These are phyloP conservation scores for Pinguiococcus pyrenoidosus DNA, from an alignment of 108 stramenopile species.

Conservation along the genomic window DNA sequence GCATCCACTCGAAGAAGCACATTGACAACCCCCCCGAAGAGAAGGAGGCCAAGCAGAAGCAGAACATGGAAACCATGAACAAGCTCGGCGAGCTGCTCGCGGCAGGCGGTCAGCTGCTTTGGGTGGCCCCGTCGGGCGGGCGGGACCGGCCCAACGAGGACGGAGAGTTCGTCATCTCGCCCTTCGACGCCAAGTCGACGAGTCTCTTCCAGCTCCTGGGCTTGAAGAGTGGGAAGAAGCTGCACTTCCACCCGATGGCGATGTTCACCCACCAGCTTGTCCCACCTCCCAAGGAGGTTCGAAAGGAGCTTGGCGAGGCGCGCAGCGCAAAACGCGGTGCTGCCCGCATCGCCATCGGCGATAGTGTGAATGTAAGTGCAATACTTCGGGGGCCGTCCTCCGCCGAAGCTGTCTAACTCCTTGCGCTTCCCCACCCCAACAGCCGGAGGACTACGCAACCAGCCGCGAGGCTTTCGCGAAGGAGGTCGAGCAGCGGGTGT, in stretches of 20 bases:
- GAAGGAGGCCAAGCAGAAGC: constrained; percentile 62
- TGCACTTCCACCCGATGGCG: constrained; percentile 79
- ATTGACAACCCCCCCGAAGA: constrained; percentile 81
- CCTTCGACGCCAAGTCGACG: constrained; percentile 79
- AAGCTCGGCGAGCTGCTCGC: constrained; percentile 56
- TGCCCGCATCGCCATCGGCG: neutral
- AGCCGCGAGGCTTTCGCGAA: no score
- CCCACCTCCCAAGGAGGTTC: constrained; percentile 68
- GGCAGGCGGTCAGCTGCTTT: constrained; percentile 61
- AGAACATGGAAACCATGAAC: constrained; percentile 72
- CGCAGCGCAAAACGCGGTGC: constrained; percentile 5
- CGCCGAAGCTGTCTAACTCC: no score
- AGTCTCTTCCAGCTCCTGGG: constrained; percentile 92
- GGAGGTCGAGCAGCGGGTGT: no score
- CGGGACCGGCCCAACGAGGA: constrained; percentile 66
- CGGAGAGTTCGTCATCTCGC: constrained; percentile 65
- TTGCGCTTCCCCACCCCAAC: no score
- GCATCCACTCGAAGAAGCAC: constrained; percentile 91
- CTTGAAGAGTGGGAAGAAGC: constrained; percentile 52
- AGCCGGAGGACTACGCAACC: no score
- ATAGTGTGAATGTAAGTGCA: no score
- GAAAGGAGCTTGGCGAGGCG: constrained; percentile 23
- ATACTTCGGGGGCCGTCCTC: no score
- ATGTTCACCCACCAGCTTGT: constrained; percentile 87
- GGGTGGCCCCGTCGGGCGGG: constrained; percentile 92